These are phyloP conservation scores for Chaetomium cochliodes DNA, from an alignment of 495 filamentous ascomycete genomes.

Conservation along the genomic window DNA sequence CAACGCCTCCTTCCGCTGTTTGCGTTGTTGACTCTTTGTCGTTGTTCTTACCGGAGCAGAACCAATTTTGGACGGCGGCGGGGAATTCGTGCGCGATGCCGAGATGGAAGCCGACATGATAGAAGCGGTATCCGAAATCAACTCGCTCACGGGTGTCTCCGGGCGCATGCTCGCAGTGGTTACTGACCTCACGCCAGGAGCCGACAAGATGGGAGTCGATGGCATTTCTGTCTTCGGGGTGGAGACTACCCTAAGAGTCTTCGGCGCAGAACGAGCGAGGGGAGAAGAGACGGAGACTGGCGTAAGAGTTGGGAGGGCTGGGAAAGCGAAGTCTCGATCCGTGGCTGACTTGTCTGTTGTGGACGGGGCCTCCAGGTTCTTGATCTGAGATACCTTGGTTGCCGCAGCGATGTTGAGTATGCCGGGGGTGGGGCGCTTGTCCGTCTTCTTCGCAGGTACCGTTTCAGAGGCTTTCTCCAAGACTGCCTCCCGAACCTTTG, in stretches of 20 bases:
- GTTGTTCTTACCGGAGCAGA: slow-evolving; percentile 74
- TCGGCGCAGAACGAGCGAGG: slow-evolving; percentile 43
- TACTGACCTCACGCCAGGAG: slow-evolving; percentile 38
- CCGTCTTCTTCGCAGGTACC: slow-evolving; percentile 48
- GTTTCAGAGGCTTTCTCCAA: slow-evolving; percentile 40
- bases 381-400: slow-evolving; percentile 39
- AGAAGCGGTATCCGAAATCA: slow-evolving; percentile 73
- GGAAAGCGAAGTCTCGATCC: slow-evolving; percentile 45
- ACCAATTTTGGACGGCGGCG: slow-evolving; percentile 69
- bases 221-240: slow-evolving; percentile 69
- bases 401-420: slow-evolving; percentile 64
- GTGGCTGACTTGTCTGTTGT: slow-evolving; percentile 35
- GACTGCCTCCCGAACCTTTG: slow-evolving; percentile 44
- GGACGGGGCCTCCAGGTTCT: slow-evolving; percentile 30
- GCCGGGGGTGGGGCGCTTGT: slow-evolving; percentile 58
- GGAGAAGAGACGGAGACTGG: slow-evolving; percentile 50
- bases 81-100: slow-evolving; percentile 71
- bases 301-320: slow-evolving; percentile 54
- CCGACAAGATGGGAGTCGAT: slow-evolving; percentile 32
- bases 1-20: slow-evolving; percentile 72
- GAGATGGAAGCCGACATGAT: slow-evolving; percentile 77
- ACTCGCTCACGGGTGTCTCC: slow-evolving; percentile 75
- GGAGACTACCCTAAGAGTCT: slow-evolving; percentile 67
- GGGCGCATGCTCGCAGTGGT: slow-evolving; percentile 60
- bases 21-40: slow-evolving; percentile 88